Conservation (phyloP, 2,329 filamentous ascomycete species). For the Pestalotiopsis sp. region DNA sequence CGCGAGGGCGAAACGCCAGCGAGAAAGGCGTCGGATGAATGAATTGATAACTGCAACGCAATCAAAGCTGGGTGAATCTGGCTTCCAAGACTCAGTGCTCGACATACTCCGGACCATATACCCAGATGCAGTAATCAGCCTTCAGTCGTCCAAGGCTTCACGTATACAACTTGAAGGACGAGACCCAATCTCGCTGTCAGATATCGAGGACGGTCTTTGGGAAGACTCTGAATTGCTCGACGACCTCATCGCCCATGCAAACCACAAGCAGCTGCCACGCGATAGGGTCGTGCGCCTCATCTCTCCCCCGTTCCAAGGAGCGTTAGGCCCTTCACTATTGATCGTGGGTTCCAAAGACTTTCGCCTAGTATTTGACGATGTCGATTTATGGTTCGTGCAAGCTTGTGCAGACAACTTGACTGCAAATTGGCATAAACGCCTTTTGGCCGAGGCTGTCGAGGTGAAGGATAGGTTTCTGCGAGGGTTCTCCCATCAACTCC, state of each 20-base stretch:
- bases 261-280: conserved; percentile 32
- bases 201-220: conserved; percentile 43
- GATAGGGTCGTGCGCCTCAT: conserved; percentile 39
- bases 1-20: conserved; percentile 38
- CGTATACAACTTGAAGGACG: conserved; percentile 30
- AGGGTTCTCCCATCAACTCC: conserved; percentile 40
- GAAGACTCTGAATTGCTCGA: conserved; percentile 45
- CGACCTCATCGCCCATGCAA: conserved; percentile 36
- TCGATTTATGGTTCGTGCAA: conserved; percentile 40
- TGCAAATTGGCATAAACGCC: conserved; percentile 32
- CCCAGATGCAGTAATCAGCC: conserved; percentile 31
- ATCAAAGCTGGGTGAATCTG: conserved; percentile 21
- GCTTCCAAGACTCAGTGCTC: conserved; percentile 23
- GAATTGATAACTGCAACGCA: conserved; percentile 35
- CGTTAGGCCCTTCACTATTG: conserved; percentile 33
- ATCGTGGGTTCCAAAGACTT: conserved; percentile 29
- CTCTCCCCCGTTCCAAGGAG: conserved; percentile 36
- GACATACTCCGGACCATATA: conserved; percentile 35
- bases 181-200: conserved; percentile 26
- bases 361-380: conserved; percentile 39
- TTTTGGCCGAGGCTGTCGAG: conserved; percentile 36
- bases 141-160: conserved; percentile 29
- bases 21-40: conserved; percentile 39
- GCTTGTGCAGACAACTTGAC: conserved; percentile 34
- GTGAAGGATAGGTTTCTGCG: conserved; percentile 40